These are phyloP conservation scores for Cyclotella atomus DNA, from an alignment of 108 stramenopile genomes.

Conservation along the genomic window DNA sequence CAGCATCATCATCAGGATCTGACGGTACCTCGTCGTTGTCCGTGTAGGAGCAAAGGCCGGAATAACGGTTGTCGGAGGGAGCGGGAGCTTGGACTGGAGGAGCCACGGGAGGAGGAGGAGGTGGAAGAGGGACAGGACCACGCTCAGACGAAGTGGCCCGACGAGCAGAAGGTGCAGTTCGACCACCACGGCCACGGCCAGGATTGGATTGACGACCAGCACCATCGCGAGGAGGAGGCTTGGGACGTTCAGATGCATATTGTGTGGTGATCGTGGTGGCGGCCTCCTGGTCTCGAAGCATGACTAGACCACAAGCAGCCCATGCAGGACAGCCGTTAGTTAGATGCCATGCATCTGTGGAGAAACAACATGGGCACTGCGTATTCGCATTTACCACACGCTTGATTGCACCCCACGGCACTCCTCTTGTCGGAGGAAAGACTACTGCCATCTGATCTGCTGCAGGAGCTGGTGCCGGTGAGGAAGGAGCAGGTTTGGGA, in stretches of 20 bases:
- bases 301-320: not conserved
- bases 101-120: not conserved
- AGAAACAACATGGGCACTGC: not conserved
- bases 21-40: slow-evolving; percentile 1
- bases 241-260: not conserved
- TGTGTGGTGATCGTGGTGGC: not conserved
- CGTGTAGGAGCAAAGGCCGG: not conserved
- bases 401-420: not conserved
- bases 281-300: not conserved
- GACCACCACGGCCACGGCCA: not conserved
- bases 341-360: not conserved
- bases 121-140: not conserved
- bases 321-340: not conserved
- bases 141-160: not conserved
- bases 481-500: not conserved
- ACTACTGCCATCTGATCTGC: not conserved
- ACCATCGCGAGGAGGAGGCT: not conserved
- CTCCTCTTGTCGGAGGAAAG: not conserved
- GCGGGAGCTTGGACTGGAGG: not conserved
- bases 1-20: not conserved
- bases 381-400: not conserved
- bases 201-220: not conserved
- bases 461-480: not conserved
- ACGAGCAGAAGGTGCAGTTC: not conserved
- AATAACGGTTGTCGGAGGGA: not conserved